Percentiles rank a stretch among this genome's conserved stretches.
Evolutionary conservation across 306 rosid genomes (phyloP).

Genomic region (Casuarina cunninghamiana): DNA sequence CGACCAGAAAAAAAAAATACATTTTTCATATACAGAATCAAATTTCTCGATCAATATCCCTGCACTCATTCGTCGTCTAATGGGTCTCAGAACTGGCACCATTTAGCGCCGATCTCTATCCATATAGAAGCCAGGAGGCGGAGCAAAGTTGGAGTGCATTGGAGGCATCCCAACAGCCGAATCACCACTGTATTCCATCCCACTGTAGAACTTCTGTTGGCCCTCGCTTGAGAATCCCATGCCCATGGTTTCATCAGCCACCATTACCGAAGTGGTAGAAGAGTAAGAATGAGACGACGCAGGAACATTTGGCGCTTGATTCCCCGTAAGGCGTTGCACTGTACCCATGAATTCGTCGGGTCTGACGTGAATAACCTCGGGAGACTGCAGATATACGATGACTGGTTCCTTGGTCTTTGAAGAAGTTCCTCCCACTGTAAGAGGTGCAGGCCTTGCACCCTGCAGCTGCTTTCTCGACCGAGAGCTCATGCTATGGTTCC

Average conservation of each 20-base stretch:
- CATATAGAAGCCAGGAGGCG: not conserved
- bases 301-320: not conserved
- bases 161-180: not conserved
- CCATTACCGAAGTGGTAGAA: not conserved
- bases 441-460: constrained; percentile 45
- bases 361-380: constrained; percentile 40
- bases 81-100: no score
- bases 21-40: no score
- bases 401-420: constrained; percentile 22
- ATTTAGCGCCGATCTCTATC: no score
- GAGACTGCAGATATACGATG: constrained; percentile 38
- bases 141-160: not conserved
- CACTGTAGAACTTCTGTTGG: not conserved
- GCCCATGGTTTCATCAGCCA: not conserved
- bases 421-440: constrained; percentile 17
- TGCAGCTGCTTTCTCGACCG: constrained; percentile 17
- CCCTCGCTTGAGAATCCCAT: not conserved
- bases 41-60: no score
- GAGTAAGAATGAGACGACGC: no score
- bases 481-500: constrained; percentile 14
- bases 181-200: not conserved
- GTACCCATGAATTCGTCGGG: constrained; percentile 44
- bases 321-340: constrained; percentile 49
- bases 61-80: no score
- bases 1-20: no score